A percentile compares a stretch with the other conserved stretches of the same genome.
Conservation (phyloP, 2,329 filamentous ascomycete species). For the Arthrobotrys entomopaga region DNA sequence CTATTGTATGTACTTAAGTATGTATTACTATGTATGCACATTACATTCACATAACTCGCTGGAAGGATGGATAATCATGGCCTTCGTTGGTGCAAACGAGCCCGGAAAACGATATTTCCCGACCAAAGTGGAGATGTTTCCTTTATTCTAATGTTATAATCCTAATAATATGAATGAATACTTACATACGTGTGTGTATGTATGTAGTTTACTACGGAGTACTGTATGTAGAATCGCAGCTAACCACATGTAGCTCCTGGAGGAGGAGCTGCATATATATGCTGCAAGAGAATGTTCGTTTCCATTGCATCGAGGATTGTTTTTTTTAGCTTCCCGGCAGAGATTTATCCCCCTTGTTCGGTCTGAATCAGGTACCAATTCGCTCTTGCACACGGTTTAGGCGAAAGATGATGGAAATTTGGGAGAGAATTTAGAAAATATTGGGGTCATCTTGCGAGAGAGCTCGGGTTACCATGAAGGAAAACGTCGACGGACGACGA, state of each 20-base stretch:
- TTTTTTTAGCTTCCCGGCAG: slow-evolving; percentile 37
- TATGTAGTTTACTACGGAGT: too few species aligned
- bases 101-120: slow-evolving; percentile 8
- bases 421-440: not conserved
- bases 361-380: slow-evolving; percentile 36
- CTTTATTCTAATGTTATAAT: not conserved
- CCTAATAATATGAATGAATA: too few species aligned
- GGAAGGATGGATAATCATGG: too few species aligned
- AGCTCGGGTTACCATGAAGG: slow-evolving; percentile 6
- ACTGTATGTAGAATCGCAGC: too few species aligned
- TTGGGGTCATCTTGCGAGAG: not conserved
- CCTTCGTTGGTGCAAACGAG: too few species aligned
- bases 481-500: slow-evolving; percentile 21
- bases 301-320: slow-evolving; percentile 44
- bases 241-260: too few species aligned
- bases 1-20: too few species aligned
- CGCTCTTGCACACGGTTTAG: slow-evolving; percentile 9
- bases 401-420: slow-evolving; percentile 20
- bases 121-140: slow-evolving; percentile 13
- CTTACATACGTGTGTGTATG: too few species aligned
- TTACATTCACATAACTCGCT: too few species aligned
- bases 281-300: slow-evolving; percentile 26
- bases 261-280: not conserved
- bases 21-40: too few species aligned
- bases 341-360: slow-evolving; percentile 11